Evolutionary conservation across 371 early-diverging fungal genomes (phyloP), one percentile per base, ranked within the genome.

Genomic region (Mucor racemosus): DNA sequence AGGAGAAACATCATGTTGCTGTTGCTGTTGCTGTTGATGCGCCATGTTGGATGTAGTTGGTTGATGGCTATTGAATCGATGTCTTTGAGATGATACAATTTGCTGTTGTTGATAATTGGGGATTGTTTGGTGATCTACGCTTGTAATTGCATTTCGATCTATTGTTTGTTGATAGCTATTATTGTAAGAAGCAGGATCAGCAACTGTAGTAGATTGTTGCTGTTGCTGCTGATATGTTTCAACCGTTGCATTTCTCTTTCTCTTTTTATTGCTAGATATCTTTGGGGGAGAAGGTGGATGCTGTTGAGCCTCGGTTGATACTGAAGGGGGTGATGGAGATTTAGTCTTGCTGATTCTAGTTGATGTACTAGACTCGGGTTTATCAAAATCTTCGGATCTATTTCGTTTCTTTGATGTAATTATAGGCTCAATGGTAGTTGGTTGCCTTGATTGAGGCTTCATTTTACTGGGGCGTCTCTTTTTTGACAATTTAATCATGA

Each of bases 361-460:
- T 38, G 38, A 38, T 38, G 38, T 54, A 3, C 54, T 54, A 9
- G 33, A 15, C 26, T 34, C 48, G 7, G 21, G 54, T 14, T 31
- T 14, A 31, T 33, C 34, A 31, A 54, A 9, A 5, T 33, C 54
- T 54, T 54, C 34, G 26, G 54, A 26, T 34, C 33, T 10, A 6
- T 15, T 36, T 44, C 40, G 42, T 26, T 42, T 41, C 9, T 26
- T 13, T 33, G 21, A 31, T 41, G 11, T 33, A 36, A 15, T 34
- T 17, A 17, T 44, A 11, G 1, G 26, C 9, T 48, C 48, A n/a
- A 14, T 44, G 46, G 35, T 17, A 33, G 26, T 26, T n/a, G 53
- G 53, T 53, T 53, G 50, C 17, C 62, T 50, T 39, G 48, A 62
- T 53, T 62, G 62, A 21, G 62, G 39, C n/a, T 62, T 62, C 21